Evolutionary conservation across 2,329 filamentous ascomycete genomes (phyloP).

Genomic region (Colletotrichum phormii): DNA sequence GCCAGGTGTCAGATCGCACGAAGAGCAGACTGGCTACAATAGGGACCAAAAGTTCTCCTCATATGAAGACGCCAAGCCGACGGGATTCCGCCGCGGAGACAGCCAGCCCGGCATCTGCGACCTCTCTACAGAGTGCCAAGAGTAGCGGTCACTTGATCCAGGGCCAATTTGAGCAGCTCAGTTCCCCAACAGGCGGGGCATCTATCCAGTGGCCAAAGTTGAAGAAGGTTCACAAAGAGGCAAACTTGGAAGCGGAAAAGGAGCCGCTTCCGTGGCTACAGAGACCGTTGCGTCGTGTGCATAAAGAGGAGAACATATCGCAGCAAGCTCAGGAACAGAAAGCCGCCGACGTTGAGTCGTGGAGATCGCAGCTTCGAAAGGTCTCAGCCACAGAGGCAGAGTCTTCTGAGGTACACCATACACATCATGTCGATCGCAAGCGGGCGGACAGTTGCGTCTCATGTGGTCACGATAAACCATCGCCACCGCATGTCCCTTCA

Average conservation of each 20-base stretch:
- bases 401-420: not conserved
- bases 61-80: not conserved
- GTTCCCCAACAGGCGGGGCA: not conserved
- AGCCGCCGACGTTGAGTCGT: constrained; percentile 9
- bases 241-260: not conserved
- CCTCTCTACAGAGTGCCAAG: not conserved
- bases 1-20: not conserved
- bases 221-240: constrained; percentile 24
- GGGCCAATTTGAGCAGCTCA: not conserved
- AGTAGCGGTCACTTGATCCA: not conserved
- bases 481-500: not conserved
- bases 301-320: constrained; percentile 27
- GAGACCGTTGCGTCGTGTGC: constrained; percentile 26
- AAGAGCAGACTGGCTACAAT: not conserved
- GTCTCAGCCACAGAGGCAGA: not conserved
- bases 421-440: constrained; percentile 5
- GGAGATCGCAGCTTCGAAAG: constrained; percentile 30
- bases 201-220: constrained; percentile 30
- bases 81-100: not conserved
- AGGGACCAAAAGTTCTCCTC: constrained; percentile 8
- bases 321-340: constrained; percentile 7
- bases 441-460: constrained; percentile 13
- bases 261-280: constrained; percentile 24
- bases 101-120: not conserved
- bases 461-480: not conserved